These are phyloP conservation scores for Ascocoryne sarcoides DNA, from an alignment of 2,329 filamentous ascomycete species.

Conservation along the genomic window DNA sequence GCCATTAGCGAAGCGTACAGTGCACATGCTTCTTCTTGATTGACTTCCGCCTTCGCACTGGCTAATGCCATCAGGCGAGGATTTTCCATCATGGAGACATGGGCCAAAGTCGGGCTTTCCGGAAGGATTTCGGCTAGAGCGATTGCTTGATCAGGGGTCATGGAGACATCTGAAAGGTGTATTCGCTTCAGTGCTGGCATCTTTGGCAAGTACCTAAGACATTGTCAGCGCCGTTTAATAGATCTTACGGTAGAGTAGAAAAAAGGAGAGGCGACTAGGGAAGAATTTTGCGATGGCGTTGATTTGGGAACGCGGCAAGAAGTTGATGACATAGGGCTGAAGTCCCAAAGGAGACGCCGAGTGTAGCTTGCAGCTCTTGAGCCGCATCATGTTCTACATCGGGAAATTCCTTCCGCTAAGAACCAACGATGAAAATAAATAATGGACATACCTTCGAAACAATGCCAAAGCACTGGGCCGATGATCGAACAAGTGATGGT, in stretches of 20 bases:
- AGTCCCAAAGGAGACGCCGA: slow-evolving; percentile 3
- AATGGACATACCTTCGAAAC: slow-evolving; percentile 55
- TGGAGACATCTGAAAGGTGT: slow-evolving; percentile 74
- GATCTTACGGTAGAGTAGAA: no score
- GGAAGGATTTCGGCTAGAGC: slow-evolving; percentile 84
- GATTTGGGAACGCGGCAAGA: neutral
- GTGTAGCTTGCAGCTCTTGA: slow-evolving; percentile 12
- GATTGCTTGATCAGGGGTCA: slow-evolving; percentile 83
- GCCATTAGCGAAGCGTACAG: slow-evolving; percentile 87
- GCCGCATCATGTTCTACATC: slow-evolving; percentile 16
- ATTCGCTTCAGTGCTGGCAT: slow-evolving; percentile 71
- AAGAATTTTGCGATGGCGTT: neutral
- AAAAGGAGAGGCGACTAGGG: neutral
- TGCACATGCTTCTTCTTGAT: slow-evolving; percentile 88
- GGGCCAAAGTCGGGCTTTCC: slow-evolving; percentile 71
- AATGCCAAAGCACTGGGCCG: slow-evolving; percentile 66
- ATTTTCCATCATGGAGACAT: slow-evolving; percentile 83
- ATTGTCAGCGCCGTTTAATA: slow-evolving; percentile 12
- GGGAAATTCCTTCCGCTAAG: no score
- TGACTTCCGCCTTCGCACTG: slow-evolving; percentile 65
- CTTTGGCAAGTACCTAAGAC: slow-evolving; percentile 63
- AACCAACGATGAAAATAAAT: neutral
- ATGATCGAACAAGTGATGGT: slow-evolving; percentile 66
- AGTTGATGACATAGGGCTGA: slow-evolving; percentile 12
- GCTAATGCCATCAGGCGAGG: slow-evolving; percentile 61